Conservation (phyloP, 2,329 filamentous ascomycete species). For the Cytospora leucostoma region DNA sequence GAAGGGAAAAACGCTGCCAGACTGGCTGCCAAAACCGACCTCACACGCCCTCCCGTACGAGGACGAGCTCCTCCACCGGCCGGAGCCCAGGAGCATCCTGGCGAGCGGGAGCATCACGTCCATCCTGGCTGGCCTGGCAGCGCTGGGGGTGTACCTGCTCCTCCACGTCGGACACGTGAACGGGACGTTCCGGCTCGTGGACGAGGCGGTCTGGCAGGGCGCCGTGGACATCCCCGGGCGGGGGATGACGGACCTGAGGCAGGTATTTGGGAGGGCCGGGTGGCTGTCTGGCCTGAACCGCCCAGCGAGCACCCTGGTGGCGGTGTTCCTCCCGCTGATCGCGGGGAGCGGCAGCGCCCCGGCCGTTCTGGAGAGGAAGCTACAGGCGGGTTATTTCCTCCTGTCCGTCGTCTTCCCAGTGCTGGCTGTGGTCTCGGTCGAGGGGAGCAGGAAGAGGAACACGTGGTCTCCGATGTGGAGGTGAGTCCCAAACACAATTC, state of each 20-base stretch:
- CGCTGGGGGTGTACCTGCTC: constrained; percentile 1
- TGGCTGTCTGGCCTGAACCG: not conserved
- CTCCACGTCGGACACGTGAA: not conserved
- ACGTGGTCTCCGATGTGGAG: constrained; percentile 14
- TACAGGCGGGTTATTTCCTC: constrained; percentile 14
- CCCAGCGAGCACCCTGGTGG: constrained; percentile 4
- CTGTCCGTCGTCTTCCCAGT: constrained; percentile 1
- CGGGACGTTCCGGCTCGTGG: constrained; percentile 15
- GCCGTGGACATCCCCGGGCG: constrained; percentile 1
- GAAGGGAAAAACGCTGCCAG: not conserved
- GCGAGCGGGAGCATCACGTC: not conserved
- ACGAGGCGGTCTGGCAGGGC: constrained; percentile 18
- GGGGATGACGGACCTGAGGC: not conserved
- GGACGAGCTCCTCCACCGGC: constrained; percentile 6
- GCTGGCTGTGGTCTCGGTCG: constrained; percentile 5
- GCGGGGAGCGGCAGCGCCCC: not conserved
- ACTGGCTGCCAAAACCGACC: not conserved
- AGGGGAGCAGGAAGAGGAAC: constrained; percentile 17
- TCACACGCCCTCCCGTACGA: constrained; percentile 10
- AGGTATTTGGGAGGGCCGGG: not conserved
- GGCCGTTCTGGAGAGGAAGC: constrained; percentile 7
- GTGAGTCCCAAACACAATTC: not conserved
- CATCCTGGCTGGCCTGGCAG: not conserved
- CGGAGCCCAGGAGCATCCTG: constrained; percentile 1
- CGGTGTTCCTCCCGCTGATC: constrained; percentile 8